Evolutionary conservation across 257 asterid genomes (phyloP), one percentile per base, ranked within the genome.

Genomic region (Plectranthus barbatus): DNA sequence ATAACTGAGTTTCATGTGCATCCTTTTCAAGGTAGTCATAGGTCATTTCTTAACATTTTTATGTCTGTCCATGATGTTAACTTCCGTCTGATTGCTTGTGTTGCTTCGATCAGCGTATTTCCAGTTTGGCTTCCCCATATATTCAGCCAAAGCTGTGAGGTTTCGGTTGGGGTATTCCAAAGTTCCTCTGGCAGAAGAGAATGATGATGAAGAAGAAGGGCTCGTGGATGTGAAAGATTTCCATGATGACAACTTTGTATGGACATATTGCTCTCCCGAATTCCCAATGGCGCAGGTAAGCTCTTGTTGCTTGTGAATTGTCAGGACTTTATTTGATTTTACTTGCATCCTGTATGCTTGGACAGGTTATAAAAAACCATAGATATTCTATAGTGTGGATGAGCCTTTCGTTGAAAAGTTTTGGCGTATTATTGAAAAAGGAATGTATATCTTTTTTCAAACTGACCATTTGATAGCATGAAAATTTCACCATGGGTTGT

Each of bases 81-180:
- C 44, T 18, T 26, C 33, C 20, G 13, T 54, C 69, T 77, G 72
- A 84, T 50, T 44, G 39, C 34, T 9, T 60, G 14, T 20, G 29
- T 72, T 71, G 33, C 69, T 73, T 56, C 52, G 72, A 50, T 64
- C 93, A 89, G 96, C 93, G 0, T 82, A 72, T 66, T 89, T 89
- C 74, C 96, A 88, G 88, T 74, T 60, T 37, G 93, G 81, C 60
- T 76, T 72, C 72, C 96, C 96, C 42, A 76, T 89, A 62, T 89
- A 86, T 69, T 89, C 95, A n/a, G 77, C 93, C 24, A 86, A 56
- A 73, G 81, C 88, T 67, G 83, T 89, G 72, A 79, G 88, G 63
- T 86, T 89, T 69, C 72, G 71, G 17, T 48, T 84, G 80, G 96
- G 96, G 58, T 73, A 79, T 66, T 74, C 77, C 15, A 74, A 59